Conservation (phyloP, 768 basidiomycete genomes). For the Lenzites betulinus region DNA sequence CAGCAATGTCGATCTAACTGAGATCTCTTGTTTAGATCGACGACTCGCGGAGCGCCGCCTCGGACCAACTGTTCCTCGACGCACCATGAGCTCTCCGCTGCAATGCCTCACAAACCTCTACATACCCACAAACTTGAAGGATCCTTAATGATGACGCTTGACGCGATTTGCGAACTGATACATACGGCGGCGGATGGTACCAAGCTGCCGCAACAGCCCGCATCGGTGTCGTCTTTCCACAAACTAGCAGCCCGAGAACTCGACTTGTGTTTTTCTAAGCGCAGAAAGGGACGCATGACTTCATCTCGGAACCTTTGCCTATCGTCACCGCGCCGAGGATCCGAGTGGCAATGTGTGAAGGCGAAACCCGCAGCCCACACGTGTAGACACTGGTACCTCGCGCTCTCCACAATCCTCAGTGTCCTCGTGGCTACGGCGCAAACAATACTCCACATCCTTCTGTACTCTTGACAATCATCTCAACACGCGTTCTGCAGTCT, state of each 20-base stretch:
- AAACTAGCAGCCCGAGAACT: no score
- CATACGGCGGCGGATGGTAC: no score
- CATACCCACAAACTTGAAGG: no score
- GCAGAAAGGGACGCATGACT: not conserved
- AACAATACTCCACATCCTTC: not conserved
- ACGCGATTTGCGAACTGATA: no score
- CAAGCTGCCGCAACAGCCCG: no score
- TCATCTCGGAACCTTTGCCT: not conserved
- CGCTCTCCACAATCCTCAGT: not conserved
- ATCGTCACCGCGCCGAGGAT: constrained; percentile 2
- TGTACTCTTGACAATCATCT: not conserved
- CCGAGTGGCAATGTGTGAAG: constrained; percentile 2
- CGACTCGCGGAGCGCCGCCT: no score
- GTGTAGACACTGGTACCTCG: not conserved
- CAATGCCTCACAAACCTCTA: no score
- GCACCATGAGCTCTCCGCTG: no score
- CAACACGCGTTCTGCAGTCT: not conserved
- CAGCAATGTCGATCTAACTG: not conserved
- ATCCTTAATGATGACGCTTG: no score
- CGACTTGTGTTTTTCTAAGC: not conserved
- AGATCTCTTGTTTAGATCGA: not conserved
- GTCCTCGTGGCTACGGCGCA: not conserved
- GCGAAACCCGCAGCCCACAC: not conserved
- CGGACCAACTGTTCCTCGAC: no score
- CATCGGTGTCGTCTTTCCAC: no score